Evolutionary conservation across 2,329 filamentous ascomycete genomes (phyloP).

Genomic region (Neophaeococcomyces mojaviensis): DNA sequence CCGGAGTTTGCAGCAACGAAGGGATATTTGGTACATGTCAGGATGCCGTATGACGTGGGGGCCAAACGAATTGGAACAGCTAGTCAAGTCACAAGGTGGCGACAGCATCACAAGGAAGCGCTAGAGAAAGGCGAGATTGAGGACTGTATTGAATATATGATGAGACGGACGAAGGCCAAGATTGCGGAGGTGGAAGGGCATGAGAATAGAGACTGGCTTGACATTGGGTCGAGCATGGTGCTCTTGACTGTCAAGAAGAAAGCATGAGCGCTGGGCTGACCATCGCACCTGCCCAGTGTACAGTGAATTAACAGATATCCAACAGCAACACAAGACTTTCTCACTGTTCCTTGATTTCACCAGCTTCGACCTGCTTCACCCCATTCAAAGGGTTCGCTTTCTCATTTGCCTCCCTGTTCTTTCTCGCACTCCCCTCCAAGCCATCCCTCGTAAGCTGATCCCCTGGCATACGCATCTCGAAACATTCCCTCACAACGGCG

Average conservation of each 20-base stretch:
- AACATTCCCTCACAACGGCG: conserved; percentile 47
- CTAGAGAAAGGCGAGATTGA: conserved; percentile 28
- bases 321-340: no score
- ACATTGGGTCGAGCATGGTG: conserved; percentile 16
- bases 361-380: no score
- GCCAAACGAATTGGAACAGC: conserved; percentile 27
- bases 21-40: conserved; percentile 25
- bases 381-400: not conserved
- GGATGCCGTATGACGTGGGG: conserved; percentile 21
- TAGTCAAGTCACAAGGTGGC: conserved; percentile 35
- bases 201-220: conserved; percentile 22
- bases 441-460: conserved; percentile 30
- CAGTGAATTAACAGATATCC: no score
- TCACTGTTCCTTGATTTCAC: no score
- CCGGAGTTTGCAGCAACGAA: conserved; percentile 19
- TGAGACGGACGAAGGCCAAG: conserved; percentile 22
- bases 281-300: no score
- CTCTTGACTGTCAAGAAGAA: conserved; percentile 21
- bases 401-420: conserved; percentile 17
- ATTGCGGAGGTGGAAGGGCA: conserved; percentile 24
- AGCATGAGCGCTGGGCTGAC: not conserved
- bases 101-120: conserved; percentile 32
- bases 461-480: conserved; percentile 50
- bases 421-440: conserved; percentile 32
- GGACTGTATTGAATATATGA: conserved; percentile 28